Evolutionary conservation across 2,329 filamentous ascomycete species (phyloP), one percentile per base, ranked within the genome.

Genomic region (Amauroascus verrucosus): DNA sequence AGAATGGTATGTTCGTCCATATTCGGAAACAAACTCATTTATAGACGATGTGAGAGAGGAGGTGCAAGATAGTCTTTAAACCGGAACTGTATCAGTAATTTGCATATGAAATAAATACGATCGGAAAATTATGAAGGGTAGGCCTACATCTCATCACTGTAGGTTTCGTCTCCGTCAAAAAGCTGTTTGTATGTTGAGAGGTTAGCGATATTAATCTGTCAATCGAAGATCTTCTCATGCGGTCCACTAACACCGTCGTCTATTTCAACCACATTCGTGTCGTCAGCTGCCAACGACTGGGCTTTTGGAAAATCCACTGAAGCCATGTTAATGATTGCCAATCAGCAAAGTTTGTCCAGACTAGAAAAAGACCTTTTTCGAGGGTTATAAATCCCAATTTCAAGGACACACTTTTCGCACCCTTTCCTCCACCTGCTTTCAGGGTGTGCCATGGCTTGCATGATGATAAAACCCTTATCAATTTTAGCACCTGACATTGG

Each of bases 11-110:
- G 60, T 52, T 26, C 61, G 55, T 1, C 62, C 62, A 51, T 63
- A 60, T 48, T 62, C 62, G 43, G 62, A 63, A 45, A 62, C 58
- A 57, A 63, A 65, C 47, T 65, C 56, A 18, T 60, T 54, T 8
- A 62, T 55, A 18, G 32, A 41, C 8, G 43, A 55, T 9, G 49
- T 52, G 20, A 52, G 11, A 11, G 54, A 55, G 22, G 43, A 32
- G 7, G 49, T 40, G 44, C 51, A 55, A 5, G 16, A 41, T 14
- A 44, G 38, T 32, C 47, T 54, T 30, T n/a, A 11, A 18, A 8
- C 13, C 4, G 7, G 26, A n/a, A 4, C 2, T 22, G 3, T 51
- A 18, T 40, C 9, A 30, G 20, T 5, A 26, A 18, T 28, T 26
- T 2, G 14, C 26, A 4, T 38, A 35, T 14, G 32, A 14, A 35